Evolutionary conservation across 2,329 filamentous ascomycete species (phyloP), one percentile per base, ranked within the genome.

Genomic region (Ophiostoma sp.): DNA sequence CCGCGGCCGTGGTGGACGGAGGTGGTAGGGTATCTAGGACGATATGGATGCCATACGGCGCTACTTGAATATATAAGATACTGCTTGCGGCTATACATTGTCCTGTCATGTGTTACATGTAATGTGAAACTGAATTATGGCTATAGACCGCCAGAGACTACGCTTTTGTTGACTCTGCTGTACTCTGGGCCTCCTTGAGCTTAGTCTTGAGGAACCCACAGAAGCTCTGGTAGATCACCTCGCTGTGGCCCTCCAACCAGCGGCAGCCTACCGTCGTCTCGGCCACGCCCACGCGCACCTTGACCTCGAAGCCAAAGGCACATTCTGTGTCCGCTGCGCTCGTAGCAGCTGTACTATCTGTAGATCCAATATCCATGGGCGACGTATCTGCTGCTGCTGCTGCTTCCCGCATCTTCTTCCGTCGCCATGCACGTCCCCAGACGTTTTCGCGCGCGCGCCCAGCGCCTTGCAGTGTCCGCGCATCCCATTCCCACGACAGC

Each of bases 161-260:
- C 27, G 27, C 49, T 55, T 55, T 27, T 55, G 49, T 11, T n/a
- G 18, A 55, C n/a, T 55, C 14, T 55, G 49, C 14, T 45, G 42
- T 11, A 8, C 42, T 45, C 42, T 45, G 42, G 49, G 14, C 38
- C 4, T 74, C 74, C 52, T 74, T 72, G 2, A 81, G 67, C 69
- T 83, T 84, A 47, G 84, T 81, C 76, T 87, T 90, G 62, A 96
- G 72, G 80, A 93, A 92, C 0, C 92, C 93, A 70, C 88, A 89
- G 71, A 99, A 92, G 75, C 93, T 97, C 78, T 96, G 91, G 77
- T 94, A 97, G 0, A 95, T 75, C 0, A 88, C 82, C 18, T 84
- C 81, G 72, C 96, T 90, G 5, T 82, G 81, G 0, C 95, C 94
- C 73, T 91, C 87, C 0, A 92, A 75, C 93, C 92, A 96, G 44